Evolutionary conservation across 495 filamentous ascomycete species (phyloP).

Genomic region (Cladorrhinum samala): DNA sequence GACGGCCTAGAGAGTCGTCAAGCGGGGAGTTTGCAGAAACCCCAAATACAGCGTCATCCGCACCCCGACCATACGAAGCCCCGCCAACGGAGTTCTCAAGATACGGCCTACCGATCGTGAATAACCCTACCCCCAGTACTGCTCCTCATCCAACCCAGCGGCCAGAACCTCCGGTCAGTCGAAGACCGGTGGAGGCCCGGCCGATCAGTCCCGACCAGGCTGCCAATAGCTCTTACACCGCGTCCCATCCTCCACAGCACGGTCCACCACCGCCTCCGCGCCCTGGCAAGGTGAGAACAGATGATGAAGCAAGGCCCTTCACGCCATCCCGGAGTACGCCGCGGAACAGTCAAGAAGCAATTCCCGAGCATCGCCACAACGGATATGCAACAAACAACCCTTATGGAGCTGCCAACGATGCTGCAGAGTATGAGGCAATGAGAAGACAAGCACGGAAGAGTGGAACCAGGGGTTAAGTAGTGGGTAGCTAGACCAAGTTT

Average conservation of each 20-base stretch:
- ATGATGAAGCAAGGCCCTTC: slow-evolving; percentile 4
- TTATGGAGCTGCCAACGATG: slow-evolving; percentile 10
- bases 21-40: not conserved
- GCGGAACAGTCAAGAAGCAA: not conserved
- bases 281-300: slow-evolving; percentile 24
- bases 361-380: slow-evolving; percentile 14
- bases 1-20: not conserved
- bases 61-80: too few species aligned
- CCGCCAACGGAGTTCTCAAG: not conserved
- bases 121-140: not conserved
- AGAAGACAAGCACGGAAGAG: not conserved
- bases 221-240: slow-evolving; percentile 12
- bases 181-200: not conserved
- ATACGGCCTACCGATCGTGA: not conserved
- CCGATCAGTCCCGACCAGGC: not conserved
- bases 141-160: too few species aligned
- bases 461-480: not conserved
- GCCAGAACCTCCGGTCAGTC: too few species aligned
- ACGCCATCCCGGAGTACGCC: slow-evolving; percentile 4
- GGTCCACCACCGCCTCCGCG: slow-evolving; percentile 23
- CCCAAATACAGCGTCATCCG: too few species aligned
- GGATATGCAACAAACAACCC: slow-evolving; percentile 10
- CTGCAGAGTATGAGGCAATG: slow-evolving; percentile 13
- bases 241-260: slow-evolving; percentile 8
- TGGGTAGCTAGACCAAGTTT: not conserved